A percentile compares a stretch with the other conserved stretches of the same genome.
Evolutionary conservation across 1,139 yeast genomes (phyloP).

Genomic region (Magnusiomyces fungicola): DNA sequence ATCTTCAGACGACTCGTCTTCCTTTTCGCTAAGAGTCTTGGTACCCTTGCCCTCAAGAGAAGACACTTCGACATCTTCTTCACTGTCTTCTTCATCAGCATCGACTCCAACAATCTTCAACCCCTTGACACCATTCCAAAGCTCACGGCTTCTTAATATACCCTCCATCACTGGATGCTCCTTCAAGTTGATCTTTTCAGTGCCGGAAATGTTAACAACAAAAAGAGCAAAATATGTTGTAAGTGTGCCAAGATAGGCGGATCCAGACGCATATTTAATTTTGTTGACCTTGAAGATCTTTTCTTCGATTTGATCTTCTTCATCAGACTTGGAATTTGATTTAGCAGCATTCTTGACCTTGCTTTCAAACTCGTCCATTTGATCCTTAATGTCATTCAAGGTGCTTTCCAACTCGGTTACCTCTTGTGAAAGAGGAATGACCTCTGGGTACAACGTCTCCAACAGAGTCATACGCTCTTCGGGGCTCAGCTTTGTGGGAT

Average conservation of each 20-base stretch:
- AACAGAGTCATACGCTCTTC: slow-evolving; percentile 27
- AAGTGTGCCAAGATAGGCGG: slow-evolving; percentile 69
- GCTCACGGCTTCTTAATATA: slow-evolving; percentile 69
- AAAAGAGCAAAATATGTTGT: slow-evolving; percentile 70
- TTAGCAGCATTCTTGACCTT: slow-evolving; percentile 25
- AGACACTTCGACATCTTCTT: slow-evolving; percentile 13
- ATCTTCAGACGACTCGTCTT: slow-evolving; percentile 22
- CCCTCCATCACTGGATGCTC: slow-evolving; percentile 86
- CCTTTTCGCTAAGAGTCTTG: slow-evolving; percentile 9
- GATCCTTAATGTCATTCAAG: slow-evolving; percentile 34
- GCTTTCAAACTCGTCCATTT: slow-evolving; percentile 17
- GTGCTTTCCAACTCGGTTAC: slow-evolving; percentile 42
- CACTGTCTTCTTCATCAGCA: slow-evolving; percentile 15
- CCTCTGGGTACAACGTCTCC: slow-evolving; percentile 58
- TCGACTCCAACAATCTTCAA: slow-evolving; percentile 19
- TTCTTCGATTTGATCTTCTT: neutral
- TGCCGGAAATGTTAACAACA: slow-evolving; percentile 43
- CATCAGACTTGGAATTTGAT: neutral
- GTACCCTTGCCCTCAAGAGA: slow-evolving; percentile 7
- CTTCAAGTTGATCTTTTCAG: slow-evolving; percentile 58
- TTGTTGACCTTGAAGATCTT: slow-evolving; percentile 27
- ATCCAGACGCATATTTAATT: slow-evolving; percentile 40
- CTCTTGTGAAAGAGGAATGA: slow-evolving; percentile 68
- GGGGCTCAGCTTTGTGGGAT: slow-evolving; percentile 36
- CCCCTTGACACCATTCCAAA: slow-evolving; percentile 53